phyloP scores from a whole-genome alignment of 2,329 filamentous ascomycete genomes.

The Phialemoniopsis sp. region DNA sequence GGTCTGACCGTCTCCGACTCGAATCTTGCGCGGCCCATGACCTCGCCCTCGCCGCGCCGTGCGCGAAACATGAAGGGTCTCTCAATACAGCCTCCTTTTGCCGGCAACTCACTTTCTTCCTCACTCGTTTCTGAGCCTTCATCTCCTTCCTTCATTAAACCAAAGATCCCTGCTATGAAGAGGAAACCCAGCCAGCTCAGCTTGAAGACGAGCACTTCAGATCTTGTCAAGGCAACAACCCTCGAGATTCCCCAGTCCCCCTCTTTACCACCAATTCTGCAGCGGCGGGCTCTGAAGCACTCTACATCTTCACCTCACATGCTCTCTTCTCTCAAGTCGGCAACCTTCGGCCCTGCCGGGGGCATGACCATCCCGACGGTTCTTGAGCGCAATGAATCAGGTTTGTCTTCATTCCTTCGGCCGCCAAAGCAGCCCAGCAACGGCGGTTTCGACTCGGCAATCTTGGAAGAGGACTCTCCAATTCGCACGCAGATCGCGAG shows the following conservation, averaged over 20 bases:
- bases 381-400: slow-evolving; percentile 54
- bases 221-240: slow-evolving; percentile 43
- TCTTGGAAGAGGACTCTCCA: slow-evolving; percentile 52
- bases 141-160: slow-evolving; percentile 77
- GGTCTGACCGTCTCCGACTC: slow-evolving; percentile 40
- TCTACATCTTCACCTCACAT: slow-evolving; percentile 66
- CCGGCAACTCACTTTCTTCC: slow-evolving; percentile 38
- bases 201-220: slow-evolving; percentile 65
- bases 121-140: slow-evolving; percentile 60
- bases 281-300: slow-evolving; percentile 61
- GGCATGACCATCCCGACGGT: slow-evolving; percentile 63
- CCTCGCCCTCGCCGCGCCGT: slow-evolving; percentile 65
- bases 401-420: slow-evolving; percentile 53
- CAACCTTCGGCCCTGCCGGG: slow-evolving; percentile 55
- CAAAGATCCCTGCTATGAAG: slow-evolving; percentile 64
- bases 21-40: slow-evolving; percentile 54
- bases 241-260: slow-evolving; percentile 54
- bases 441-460: slow-evolving; percentile 32
- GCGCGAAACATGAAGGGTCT: slow-evolving; percentile 82
- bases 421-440: slow-evolving; percentile 3
- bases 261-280: slow-evolving; percentile 46
- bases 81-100: slow-evolving; percentile 65
- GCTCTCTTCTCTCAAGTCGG: slow-evolving; percentile 53
- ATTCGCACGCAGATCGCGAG: slow-evolving; percentile 61
- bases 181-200: slow-evolving; percentile 76